phyloP scores from a whole-genome alignment of 2,329 filamentous ascomycete species.

The Botryosphaeria agaves region DNA sequence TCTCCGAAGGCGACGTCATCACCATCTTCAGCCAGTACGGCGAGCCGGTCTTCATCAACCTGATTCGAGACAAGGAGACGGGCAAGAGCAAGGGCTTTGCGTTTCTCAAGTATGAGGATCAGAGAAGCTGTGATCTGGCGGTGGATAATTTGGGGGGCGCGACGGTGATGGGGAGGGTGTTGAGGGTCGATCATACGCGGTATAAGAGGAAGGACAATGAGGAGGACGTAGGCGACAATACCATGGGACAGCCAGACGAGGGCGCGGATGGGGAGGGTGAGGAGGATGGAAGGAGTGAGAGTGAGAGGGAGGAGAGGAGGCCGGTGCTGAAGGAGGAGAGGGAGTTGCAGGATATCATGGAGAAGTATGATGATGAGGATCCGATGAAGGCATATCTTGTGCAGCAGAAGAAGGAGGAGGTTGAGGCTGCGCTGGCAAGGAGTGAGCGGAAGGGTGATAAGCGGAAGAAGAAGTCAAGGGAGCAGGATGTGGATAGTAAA shows the following conservation, averaged over 20 bases:
- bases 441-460: constrained; percentile 26
- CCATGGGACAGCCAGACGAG: no score
- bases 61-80: constrained; percentile 87
- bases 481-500: no score
- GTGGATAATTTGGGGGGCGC: constrained; percentile 91
- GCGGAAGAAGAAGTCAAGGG: no score
- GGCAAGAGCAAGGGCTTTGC: constrained; percentile 90
- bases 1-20: constrained; percentile 89
- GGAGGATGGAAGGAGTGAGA: constrained; percentile 28
- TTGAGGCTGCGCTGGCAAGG: constrained; percentile 49
- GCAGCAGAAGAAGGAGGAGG: constrained; percentile 79
- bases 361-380: constrained; percentile 83
- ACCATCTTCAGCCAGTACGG: constrained; percentile 96
- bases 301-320: constrained; percentile 26
- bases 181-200: constrained; percentile 81
- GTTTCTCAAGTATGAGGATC: constrained; percentile 96
- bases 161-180: constrained; percentile 58
- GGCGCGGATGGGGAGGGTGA: constrained; percentile 26
- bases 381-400: constrained; percentile 91
- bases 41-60: constrained; percentile 83
- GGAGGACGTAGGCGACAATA: constrained; percentile 37
- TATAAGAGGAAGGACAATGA: constrained; percentile 67
- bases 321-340: constrained; percentile 64
- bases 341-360: constrained; percentile 58
- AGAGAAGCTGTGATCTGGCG: constrained; percentile 84